These are phyloP conservation scores for Thalassiosira livingstoniorum DNA, from an alignment of 352 stramenopile genomes.

Conservation along the genomic window DNA sequence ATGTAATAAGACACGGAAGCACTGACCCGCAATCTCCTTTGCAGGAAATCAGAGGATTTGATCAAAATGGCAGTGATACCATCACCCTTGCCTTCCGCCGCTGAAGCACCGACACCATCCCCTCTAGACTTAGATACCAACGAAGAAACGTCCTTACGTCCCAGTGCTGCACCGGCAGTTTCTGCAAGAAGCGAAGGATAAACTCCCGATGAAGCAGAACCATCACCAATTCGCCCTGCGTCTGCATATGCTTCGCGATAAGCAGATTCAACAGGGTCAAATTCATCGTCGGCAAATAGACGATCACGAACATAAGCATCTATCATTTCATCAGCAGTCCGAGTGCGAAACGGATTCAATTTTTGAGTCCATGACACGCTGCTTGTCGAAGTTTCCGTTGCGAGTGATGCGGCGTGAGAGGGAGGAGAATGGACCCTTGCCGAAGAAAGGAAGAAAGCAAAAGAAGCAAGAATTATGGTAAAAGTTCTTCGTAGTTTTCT, in stretches of 20 bases:
- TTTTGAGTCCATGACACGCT: slow-evolving; percentile 4
- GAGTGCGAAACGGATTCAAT: slow-evolving; percentile 42
- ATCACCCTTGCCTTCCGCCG: slow-evolving; percentile 15
- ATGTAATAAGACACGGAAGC: slow-evolving; percentile 59
- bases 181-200: slow-evolving; percentile 69
- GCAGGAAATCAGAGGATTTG: slow-evolving; percentile 50
- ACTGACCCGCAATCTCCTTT: slow-evolving; percentile 48
- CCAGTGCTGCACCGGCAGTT: slow-evolving; percentile 62
- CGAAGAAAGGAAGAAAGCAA: slow-evolving; percentile 41
- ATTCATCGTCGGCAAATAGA: slow-evolving; percentile 82
- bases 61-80: slow-evolving; percentile 51
- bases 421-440: slow-evolving; percentile 9
- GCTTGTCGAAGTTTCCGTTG: not conserved
- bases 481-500: slow-evolving; percentile 23
- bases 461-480: slow-evolving; percentile 33
- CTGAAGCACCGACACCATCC: not conserved
- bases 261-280: slow-evolving; percentile 75
- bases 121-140: slow-evolving; percentile 5
- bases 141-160: slow-evolving; percentile 47
- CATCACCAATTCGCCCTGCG: slow-evolving; percentile 30
- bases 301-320: slow-evolving; percentile 74
- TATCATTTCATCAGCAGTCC: slow-evolving; percentile 71
- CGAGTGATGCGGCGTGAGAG: not conserved
- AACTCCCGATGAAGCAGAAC: slow-evolving; percentile 59
- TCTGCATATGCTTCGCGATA: slow-evolving; percentile 77